These are phyloP conservation scores for Talaromyces wortmannii DNA, from an alignment of 495 filamentous ascomycete genomes.

Conservation along the genomic window DNA sequence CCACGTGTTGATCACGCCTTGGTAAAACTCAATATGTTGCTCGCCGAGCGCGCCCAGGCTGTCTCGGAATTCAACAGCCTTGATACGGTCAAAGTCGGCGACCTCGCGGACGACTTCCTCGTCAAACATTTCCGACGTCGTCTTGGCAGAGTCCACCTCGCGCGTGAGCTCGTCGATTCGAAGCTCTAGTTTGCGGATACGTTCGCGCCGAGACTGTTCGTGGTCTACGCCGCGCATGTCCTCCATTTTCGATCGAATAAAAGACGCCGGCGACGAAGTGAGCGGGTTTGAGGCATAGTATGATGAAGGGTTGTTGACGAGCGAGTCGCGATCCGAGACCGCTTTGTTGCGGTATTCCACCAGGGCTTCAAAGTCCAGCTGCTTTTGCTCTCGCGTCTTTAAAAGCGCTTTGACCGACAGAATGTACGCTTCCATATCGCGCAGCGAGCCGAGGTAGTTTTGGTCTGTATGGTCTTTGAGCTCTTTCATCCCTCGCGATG, in stretches of 20 bases:
- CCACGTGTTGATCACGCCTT: slow-evolving; percentile 74
- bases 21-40: slow-evolving; percentile 82
- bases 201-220: slow-evolving; percentile 79
- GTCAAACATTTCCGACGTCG: slow-evolving; percentile 79
- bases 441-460: slow-evolving; percentile 82
- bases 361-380: slow-evolving; percentile 92
- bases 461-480: slow-evolving; percentile 93
- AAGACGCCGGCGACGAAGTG: slow-evolving; percentile 67
- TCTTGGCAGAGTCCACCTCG: slow-evolving; percentile 81
- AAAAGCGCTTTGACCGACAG: slow-evolving; percentile 75
- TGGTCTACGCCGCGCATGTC: slow-evolving; percentile 96
- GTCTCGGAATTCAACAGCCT: slow-evolving; percentile 83
- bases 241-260: slow-evolving; percentile 90
- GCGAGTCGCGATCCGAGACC: slow-evolving; percentile 77
- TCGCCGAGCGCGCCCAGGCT: slow-evolving; percentile 78
- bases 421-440: slow-evolving; percentile 93
- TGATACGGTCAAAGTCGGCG: slow-evolving; percentile 91
- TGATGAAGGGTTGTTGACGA: slow-evolving; percentile 57
- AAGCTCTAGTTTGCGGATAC: slow-evolving; percentile 82
- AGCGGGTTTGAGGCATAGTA: slow-evolving; percentile 53
- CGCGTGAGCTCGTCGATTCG: slow-evolving; percentile 82
- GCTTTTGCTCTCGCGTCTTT: slow-evolving; percentile 93
- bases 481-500: slow-evolving; percentile 59
- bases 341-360: slow-evolving; percentile 93
- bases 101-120: slow-evolving; percentile 92